A percentile compares a stretch with the other conserved stretches of the same genome.
Evolutionary conservation across 345 rosid species (phyloP).

Genomic region (Eucalyptus urophylla): DNA sequence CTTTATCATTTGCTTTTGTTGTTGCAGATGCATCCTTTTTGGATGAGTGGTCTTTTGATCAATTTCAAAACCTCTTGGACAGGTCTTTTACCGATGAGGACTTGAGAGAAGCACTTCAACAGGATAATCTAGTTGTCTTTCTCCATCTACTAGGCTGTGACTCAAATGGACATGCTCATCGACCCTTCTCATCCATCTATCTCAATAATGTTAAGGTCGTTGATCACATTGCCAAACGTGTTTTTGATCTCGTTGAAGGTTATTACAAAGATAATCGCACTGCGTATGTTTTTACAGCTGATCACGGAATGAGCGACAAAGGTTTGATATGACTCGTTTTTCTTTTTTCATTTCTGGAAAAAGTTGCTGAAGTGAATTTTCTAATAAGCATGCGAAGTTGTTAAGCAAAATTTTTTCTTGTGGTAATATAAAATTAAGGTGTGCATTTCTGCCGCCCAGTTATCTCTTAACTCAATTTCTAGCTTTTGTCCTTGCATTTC

Average conservation of each 20-base stretch:
- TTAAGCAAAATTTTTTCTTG: not conserved
- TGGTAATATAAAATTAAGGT: not conserved
- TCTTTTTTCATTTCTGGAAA: not conserved
- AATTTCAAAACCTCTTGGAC: constrained; percentile 83
- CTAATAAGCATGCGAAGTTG: not conserved
- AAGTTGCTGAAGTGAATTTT: not conserved
- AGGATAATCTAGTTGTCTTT: constrained; percentile 81
- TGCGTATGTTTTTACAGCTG: constrained; percentile 85
- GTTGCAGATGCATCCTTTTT: constrained; percentile 96
- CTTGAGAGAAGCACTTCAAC: constrained; percentile 64
- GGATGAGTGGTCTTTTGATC: constrained; percentile 99
- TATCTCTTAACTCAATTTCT: not conserved
- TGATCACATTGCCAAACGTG: constrained; percentile 69
- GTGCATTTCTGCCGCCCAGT: not conserved
- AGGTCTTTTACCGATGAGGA: constrained; percentile 60
- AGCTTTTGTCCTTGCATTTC: not conserved
- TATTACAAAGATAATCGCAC: constrained; percentile 86
- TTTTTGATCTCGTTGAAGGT: constrained; percentile 68
- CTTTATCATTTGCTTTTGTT: constrained; percentile 1
- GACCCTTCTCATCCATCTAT: constrained; percentile 87
- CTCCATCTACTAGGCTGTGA: constrained; percentile 97
- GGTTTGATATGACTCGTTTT: constrained; percentile 14
- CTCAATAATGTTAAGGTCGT: constrained; percentile 95
- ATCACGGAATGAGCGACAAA: constrained; percentile 99
- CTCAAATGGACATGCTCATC: constrained; percentile 96